Conservation (phyloP, 345 rosid species). For the Lepidium didymum region DNA sequence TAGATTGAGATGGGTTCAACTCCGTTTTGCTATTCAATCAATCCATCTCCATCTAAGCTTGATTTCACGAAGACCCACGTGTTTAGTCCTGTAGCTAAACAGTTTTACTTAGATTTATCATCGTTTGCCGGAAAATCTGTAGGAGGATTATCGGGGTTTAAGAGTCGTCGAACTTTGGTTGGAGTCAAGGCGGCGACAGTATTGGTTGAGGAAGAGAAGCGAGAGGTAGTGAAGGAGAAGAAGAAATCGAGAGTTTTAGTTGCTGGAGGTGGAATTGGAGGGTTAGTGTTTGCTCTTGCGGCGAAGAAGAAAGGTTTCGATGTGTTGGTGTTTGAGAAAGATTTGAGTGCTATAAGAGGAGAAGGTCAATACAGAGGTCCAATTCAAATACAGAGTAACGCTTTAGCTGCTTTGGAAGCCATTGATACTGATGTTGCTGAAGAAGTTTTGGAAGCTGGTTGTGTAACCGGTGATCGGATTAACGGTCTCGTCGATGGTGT, state of each 20-base stretch:
- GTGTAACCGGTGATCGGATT: slow-evolving; percentile 89
- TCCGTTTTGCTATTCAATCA: slow-evolving; percentile 41
- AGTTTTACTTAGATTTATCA: slow-evolving; percentile 35
- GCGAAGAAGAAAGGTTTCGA: slow-evolving; percentile 86
- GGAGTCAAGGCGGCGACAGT: slow-evolving; percentile 40
- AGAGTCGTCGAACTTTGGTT: slow-evolving; percentile 17
- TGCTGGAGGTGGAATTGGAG: slow-evolving; percentile 95
- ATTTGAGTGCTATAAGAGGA: slow-evolving; percentile 86
- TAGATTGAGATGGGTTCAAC: slow-evolving; percentile 50
- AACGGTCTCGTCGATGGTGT: slow-evolving; percentile 91
- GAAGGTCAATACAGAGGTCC: slow-evolving; percentile 98
- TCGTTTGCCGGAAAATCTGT: slow-evolving; percentile 27
- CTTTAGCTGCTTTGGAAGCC: slow-evolving; percentile 94
- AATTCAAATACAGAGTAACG: slow-evolving; percentile 92
- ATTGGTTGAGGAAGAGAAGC: neutral
- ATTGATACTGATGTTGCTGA: slow-evolving; percentile 85
- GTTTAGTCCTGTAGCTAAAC: slow-evolving; percentile 28
- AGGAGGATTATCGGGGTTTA: slow-evolving; percentile 10
- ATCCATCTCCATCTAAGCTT: slow-evolving; percentile 38
- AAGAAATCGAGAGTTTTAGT: slow-evolving; percentile 62
- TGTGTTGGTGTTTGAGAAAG: slow-evolving; percentile 83
- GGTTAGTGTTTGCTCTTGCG: slow-evolving; percentile 79
- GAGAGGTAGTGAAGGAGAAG: neutral
- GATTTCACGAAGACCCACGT: slow-evolving; percentile 47
- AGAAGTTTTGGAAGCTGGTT: slow-evolving; percentile 72